Base-by-base conservation (phyloP, 23 red algal genomes). In the Cyanidioschyzon merolae region DNA sequence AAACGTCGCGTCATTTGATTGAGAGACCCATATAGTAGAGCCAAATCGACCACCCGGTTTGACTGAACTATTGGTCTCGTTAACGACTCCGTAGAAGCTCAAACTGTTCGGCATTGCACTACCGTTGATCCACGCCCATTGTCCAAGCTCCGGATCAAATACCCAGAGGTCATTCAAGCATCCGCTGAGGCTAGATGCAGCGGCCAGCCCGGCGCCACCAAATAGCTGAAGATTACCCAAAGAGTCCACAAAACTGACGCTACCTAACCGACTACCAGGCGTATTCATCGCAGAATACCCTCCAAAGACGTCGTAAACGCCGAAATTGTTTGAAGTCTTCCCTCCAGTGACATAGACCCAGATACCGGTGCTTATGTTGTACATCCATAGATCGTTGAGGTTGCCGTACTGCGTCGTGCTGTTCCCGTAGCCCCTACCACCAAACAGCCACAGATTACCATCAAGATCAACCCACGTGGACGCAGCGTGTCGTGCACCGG, bases 51-150 rank as follows among this genome's bases (percentile, higher is more conserved):
- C 63, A 7, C 63, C 63, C 3, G 63, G 63, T 27, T 3, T 27
- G 30, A 32, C 32, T 7, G 12, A 27, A 3, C 12, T 7, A 32
- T 27, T 71, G 12, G 63, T 25, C 16, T 17, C 63, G 29, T 71
- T 32, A 25, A 71, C 2, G 3, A 35, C 32, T 7, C 63, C 63
- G 29, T 71, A 71, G 12, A 17, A 7, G 29, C 16, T 27, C 12
- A 35, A 3, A 27, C 3, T 27, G 29, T 71, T 35, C 21, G 29
- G 3, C n/a, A 3, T 15, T 25, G 21, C 29, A 27, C 63, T 71
- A 7, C 63, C 63, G 63, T 35, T 71, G n/a, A 71, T 35, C 63
- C 63, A 71, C 29, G 21, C 32, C 63, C 63, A 71, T 71, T 71
- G 63, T 27, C 63, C 16, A 7, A 32, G 29, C 16, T 32, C 7